Evolutionary conservation across 108 stramenopile species (phyloP), one percentile per base, ranked within the genome.

Genomic region (Asterionellopsis glacialis): DNA sequence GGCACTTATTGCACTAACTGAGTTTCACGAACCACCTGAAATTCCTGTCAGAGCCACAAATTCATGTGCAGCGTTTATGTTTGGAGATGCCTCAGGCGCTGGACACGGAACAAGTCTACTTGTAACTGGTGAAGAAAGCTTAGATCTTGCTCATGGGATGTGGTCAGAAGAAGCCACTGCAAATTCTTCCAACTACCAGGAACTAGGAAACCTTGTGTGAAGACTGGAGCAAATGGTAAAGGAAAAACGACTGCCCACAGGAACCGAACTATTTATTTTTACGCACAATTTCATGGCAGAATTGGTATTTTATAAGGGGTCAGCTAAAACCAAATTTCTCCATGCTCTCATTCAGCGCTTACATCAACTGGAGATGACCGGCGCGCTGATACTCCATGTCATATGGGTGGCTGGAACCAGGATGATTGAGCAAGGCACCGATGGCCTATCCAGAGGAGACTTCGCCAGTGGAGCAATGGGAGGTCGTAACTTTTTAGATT

Each of bases 221-320:
- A 56, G 59, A 9, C 24, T 70, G 38, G 69, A 81, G 59, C 50
- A 58, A 18, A 49, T 49, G n/a, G 70, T 62, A 0, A 19, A 12
- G 0, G 21, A 18, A 5, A 69, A 69, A 12, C 9, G 53, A 41
- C 21, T 77, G 15, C 4, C 28, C 1, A 47, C 45, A 14, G 51
- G 56, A 16, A 19, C 47, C 0, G 80, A 82, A 24, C 25, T 82
- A 4, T 82, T 66, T 33, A 13, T 82, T 5, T 77, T 77, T 65
- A 82, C 76, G 0, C 74, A 80, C 61, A 77, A 77, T 65, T 61
- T 61, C 6, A 65, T 60, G 9, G 66, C 70, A 0, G 74, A 82
- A 50, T 56, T 53, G 10, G 65, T 45, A 9, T 69, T 66, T 22
- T 43, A 27, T 19, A 61, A 63, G 27, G 75, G 75, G 0, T 51